These are phyloP conservation scores for Microdochium nivale DNA, from an alignment of 2,329 filamentous ascomycete species.

Conservation along the genomic window DNA sequence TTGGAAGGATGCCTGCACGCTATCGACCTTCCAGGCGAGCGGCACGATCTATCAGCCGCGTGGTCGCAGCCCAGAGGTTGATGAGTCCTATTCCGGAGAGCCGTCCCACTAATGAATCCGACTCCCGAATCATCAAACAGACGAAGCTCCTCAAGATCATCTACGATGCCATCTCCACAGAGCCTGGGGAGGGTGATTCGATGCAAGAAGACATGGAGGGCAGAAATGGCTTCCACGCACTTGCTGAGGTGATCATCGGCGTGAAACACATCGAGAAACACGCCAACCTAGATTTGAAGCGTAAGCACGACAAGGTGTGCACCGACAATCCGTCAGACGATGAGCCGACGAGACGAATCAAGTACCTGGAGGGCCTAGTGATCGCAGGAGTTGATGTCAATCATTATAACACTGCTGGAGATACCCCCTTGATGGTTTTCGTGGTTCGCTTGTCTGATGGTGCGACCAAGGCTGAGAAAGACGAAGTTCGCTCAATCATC, in stretches of 20 bases:
- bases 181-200: slow-evolving; percentile 16
- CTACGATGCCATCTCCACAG: slow-evolving; percentile 15
- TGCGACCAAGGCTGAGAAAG: slow-evolving; percentile 31
- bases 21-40: slow-evolving; percentile 13
- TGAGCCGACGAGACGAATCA: slow-evolving; percentile 7
- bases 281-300: slow-evolving; percentile 20
- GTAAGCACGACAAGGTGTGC: slow-evolving; percentile 21
- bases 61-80: slow-evolving; percentile 2
- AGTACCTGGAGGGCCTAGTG: slow-evolving; percentile 21
- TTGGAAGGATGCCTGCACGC: slow-evolving; percentile 25
- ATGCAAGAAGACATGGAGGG: slow-evolving; percentile 33
- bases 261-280: slow-evolving; percentile 15
- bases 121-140: slow-evolving; percentile 15
- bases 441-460: slow-evolving; percentile 33
- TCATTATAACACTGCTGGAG: slow-evolving; percentile 41
- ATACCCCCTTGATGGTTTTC: slow-evolving; percentile 49
- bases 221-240: slow-evolving; percentile 48
- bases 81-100: neutral
- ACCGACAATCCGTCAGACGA: slow-evolving; percentile 7
- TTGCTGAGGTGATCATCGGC: slow-evolving; percentile 43
- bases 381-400: slow-evolving; percentile 34
- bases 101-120: slow-evolving; percentile 2
- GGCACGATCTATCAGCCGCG: slow-evolving; percentile 13
- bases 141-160: slow-evolving; percentile 28
- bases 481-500: slow-evolving; percentile 37